Evolutionary conservation across 148 eudicot species (phyloP), one percentile per base, ranked within the genome.

Genomic region (Rheum nobile): DNA sequence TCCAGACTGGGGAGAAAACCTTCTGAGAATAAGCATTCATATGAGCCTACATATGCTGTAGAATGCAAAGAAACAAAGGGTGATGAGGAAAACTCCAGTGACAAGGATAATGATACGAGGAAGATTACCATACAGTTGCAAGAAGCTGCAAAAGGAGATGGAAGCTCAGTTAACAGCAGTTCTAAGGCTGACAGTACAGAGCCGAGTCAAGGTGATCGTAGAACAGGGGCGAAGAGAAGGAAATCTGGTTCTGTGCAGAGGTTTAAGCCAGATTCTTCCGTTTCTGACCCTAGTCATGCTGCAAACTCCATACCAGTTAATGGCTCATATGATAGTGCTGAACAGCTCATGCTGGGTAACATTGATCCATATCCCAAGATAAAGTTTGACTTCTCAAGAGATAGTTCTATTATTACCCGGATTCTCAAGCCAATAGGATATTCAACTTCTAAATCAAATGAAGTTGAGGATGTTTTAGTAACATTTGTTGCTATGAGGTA

Each of bases 171-270:
- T 41, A 84, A 79, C 84, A 79, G 85, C 72, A 75, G 72, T 14
- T 77, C 84, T 16, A 87, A 88, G 74, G 76, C 63, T 78, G 80
- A 84, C 78, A 50, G 78, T 71, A 76, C 24, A 63, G 91, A 85
- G 59, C 82, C 79, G 32, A 84, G 78, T 72, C 88, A 83, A 72
- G 35, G 79, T 80, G 84, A 80, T 84, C 90, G 80, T 26, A 79
- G 82, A 39, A 79, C 76, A 76, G 97, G 96, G 63, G 87, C 99
- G 39, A 90, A 80, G 74, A 85, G 86, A 80, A 90, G 97, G 84
- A 92, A 96, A 79, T 89, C 97, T 70, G 90, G 96, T 76, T 84
- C 86, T 77, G 97, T 92, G 34, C 88, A 88, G 77, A 84, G 96
- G 88, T 96, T 96, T 71, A 84, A 81, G 28, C 87, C 77, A 63